These are phyloP conservation scores for Pavlovales sp. DNA, from an alignment of 208 protist species.

Conservation along the genomic window DNA sequence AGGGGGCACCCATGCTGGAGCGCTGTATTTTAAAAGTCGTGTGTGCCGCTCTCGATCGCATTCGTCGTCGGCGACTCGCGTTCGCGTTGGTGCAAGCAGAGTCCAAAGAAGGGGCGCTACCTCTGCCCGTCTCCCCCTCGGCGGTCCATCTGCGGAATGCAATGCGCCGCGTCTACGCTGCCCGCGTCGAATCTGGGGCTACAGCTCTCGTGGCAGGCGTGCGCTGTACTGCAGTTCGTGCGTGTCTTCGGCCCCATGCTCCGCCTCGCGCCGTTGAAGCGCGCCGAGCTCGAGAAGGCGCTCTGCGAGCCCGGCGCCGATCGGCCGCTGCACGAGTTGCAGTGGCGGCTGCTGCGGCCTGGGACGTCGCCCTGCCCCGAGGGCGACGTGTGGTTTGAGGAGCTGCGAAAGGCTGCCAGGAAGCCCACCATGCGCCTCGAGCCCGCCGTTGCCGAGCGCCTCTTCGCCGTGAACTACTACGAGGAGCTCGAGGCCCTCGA, in stretches of 20 bases:
- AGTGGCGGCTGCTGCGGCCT: neutral
- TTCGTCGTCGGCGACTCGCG: no score
- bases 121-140: no score
- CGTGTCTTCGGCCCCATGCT: neutral
- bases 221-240: neutral
- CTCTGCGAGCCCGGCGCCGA: neutral
- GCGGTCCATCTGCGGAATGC: no score
- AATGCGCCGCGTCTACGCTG: no score
- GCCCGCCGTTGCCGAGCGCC: neutral
- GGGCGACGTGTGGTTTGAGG: neutral
- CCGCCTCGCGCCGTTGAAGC: neutral
- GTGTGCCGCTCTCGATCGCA: no score
- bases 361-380: neutral
- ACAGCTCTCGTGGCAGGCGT: no score
- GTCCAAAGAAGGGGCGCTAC: no score
- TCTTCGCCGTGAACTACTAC: neutral
- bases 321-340: neutral
- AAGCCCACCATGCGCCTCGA: neutral
- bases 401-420: neutral
- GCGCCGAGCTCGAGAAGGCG: neutral
- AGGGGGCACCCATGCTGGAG: no score
- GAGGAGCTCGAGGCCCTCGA: neutral
- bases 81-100: no score
- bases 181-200: no score
- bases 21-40: no score